phyloP scores from a whole-genome alignment of 345 rosid species.

The Gossypium bickii region DNA sequence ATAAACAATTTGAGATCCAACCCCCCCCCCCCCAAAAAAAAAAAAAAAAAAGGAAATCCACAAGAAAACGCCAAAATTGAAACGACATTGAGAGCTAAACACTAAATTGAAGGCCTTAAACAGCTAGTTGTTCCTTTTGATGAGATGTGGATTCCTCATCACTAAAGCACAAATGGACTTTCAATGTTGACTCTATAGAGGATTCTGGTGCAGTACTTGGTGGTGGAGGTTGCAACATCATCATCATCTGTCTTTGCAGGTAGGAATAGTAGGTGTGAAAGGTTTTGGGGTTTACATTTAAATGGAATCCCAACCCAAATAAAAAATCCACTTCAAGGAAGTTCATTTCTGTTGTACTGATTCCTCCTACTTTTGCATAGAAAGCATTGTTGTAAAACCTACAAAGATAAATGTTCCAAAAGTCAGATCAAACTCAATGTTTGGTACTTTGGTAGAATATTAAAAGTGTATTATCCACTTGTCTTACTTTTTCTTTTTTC shows the following conservation, averaged over 20 bases:
- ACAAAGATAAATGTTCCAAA: not conserved
- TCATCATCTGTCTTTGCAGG: constrained; percentile 74
- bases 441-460: too few species aligned
- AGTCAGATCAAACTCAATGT: too few species aligned
- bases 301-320: constrained; percentile 71
- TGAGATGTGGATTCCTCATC: constrained; percentile 66
- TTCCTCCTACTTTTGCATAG: constrained; percentile 94
- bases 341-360: constrained; percentile 85
- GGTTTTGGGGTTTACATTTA: constrained; percentile 74
- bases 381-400: constrained; percentile 86
- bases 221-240: constrained; percentile 42
- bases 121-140: constrained; percentile 65
- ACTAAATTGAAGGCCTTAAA: constrained; percentile 17
- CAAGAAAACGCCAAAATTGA: not conserved
- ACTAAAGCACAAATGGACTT: constrained; percentile 42
- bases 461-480: too few species aligned
- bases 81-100: constrained; percentile 15
- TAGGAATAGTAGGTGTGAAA: constrained; percentile 62
- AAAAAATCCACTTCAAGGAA: constrained; percentile 78
- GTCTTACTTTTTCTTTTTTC: too few species aligned
- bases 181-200: constrained; percentile 24
- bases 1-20: constrained; percentile 19
- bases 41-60: not conserved
- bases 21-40: not conserved
- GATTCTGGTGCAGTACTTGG: constrained; percentile 23